Conservation (phyloP, 208 protist species). For the Zelonia costaricensis region DNA sequence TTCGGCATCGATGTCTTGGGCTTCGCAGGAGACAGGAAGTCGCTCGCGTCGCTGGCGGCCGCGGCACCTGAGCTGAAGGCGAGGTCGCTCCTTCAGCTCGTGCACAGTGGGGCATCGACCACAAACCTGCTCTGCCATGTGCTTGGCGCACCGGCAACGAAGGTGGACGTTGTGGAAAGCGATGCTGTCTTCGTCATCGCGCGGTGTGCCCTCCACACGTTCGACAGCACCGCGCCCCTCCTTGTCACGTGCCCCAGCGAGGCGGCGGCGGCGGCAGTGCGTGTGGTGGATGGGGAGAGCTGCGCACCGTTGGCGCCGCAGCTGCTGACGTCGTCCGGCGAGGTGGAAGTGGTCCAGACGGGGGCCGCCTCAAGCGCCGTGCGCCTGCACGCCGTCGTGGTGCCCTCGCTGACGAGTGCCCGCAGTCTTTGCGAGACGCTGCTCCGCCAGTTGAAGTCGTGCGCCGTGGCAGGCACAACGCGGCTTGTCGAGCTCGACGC, state of each 20-base stretch:
- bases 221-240: conserved; percentile 6
- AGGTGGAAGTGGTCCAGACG: conserved; percentile 10
- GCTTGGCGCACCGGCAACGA: conserved; percentile 1
- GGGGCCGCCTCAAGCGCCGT: conserved; percentile 13
- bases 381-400: conserved; percentile 21
- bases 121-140: background rate
- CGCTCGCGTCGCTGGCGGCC: conserved; percentile 13
- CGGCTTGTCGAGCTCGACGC: conserved; percentile 28
- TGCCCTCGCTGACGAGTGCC: conserved; percentile 14
- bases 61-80: conserved; percentile 21
- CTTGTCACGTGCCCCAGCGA: conserved; percentile 10
- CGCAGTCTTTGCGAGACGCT: conserved; percentile 15
- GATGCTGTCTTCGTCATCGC: conserved; percentile 14
- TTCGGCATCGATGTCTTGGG: conserved; percentile 67
- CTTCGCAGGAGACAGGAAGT: conserved; percentile 10
- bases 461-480: conserved; percentile 11
- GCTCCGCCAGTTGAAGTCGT: conserved; percentile 18
- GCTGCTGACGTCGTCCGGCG: background rate
- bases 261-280: no score
- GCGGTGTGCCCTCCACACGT: conserved; percentile 22
- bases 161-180: conserved; percentile 12
- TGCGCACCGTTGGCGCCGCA: background rate
- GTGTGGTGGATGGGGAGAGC: conserved; percentile 25
- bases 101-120: conserved; percentile 6
- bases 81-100: conserved; percentile 31